A percentile compares a stretch with the other conserved stretches of the same genome.
phyloP scores from a whole-genome alignment of 2,329 filamentous ascomycete genomes.

The Aaosphaeria arxii region DNA sequence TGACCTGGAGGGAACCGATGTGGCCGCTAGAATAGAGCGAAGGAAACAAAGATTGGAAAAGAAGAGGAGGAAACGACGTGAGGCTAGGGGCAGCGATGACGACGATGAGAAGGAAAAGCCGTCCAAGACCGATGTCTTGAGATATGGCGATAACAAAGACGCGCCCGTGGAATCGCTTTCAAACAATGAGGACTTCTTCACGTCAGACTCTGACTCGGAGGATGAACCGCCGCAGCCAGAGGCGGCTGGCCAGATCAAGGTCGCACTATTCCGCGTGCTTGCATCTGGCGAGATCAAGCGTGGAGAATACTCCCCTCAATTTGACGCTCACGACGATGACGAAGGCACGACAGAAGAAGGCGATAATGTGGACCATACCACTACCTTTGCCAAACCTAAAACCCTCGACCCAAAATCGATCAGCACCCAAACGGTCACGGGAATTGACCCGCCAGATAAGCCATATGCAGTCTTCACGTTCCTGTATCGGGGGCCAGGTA shows the following conservation, averaged over 20 bases:
- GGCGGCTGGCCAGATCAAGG: slow-evolving; percentile 95
- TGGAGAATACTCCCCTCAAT: slow-evolving; percentile 96
- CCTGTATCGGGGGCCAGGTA: slow-evolving; percentile 93
- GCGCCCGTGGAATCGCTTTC: slow-evolving; percentile 71
- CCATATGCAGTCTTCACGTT: slow-evolving; percentile 98
- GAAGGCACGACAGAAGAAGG: slow-evolving; percentile 61
- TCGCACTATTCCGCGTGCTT: slow-evolving; percentile 90
- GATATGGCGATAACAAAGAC: slow-evolving; percentile 75
- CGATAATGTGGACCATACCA: slow-evolving; percentile 92
- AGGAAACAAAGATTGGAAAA: slow-evolving; percentile 71
- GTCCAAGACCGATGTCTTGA: slow-evolving; percentile 59
- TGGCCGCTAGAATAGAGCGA: slow-evolving; percentile 72
- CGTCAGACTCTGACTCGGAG: slow-evolving; percentile 67
- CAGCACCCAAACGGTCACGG: slow-evolving; percentile 98
- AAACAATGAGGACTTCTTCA: slow-evolving; percentile 63
- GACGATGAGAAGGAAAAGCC: slow-evolving; percentile 35
- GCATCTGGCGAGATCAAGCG: slow-evolving; percentile 97
- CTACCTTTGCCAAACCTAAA: slow-evolving; percentile 96
- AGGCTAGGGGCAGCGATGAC: slow-evolving; percentile 49
- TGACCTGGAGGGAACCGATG: slow-evolving; percentile 90
- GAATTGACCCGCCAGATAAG: slow-evolving; percentile 92
- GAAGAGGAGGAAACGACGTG: slow-evolving; percentile 74
- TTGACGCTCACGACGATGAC: slow-evolving; percentile 93
- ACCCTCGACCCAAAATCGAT: slow-evolving; percentile 94
- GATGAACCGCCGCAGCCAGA: slow-evolving; percentile 86